A percentile compares a stretch with the other conserved stretches of the same genome.
Evolutionary conservation across 2,329 filamentous ascomycete genomes (phyloP).

Genomic region (Tolypocladium inflatum): DNA sequence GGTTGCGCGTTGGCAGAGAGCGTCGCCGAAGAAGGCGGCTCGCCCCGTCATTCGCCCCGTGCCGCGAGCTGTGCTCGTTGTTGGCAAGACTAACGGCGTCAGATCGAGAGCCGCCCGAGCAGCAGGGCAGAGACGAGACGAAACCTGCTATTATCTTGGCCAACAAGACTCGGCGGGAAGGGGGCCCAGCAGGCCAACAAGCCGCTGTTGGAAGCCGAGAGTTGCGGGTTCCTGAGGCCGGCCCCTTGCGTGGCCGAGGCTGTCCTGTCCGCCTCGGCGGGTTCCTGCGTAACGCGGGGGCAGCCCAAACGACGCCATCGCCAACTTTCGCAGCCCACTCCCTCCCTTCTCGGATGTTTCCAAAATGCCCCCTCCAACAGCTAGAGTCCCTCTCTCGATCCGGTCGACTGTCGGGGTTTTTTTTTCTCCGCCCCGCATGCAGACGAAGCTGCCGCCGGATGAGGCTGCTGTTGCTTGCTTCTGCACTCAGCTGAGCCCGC

Average conservation of each 20-base stretch:
- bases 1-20: not conserved
- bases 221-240: not conserved
- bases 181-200: not conserved
- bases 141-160: not conserved
- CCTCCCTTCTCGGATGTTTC: not conserved
- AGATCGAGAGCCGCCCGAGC: not conserved
- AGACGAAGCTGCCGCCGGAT: not conserved
- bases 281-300: not conserved
- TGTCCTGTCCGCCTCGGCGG: not conserved
- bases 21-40: not conserved
- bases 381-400: not conserved
- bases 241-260: not conserved
- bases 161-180: not conserved
- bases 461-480: not conserved
- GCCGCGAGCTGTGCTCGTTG: not conserved
- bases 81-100: not conserved
- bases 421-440: not conserved
- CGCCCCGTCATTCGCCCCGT: not conserved
- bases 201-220: not conserved
- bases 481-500: not conserved
- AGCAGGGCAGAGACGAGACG: not conserved
- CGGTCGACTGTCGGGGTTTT: not conserved
- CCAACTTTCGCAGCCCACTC: not conserved
- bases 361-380: not conserved
- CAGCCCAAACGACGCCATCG: not conserved